Percentiles rank a stretch among this genome's conserved stretches.
These are phyloP conservation scores for Secale cereale DNA, from an alignment of 176 grass and related monocot genomes.

Conservation along the genomic window DNA sequence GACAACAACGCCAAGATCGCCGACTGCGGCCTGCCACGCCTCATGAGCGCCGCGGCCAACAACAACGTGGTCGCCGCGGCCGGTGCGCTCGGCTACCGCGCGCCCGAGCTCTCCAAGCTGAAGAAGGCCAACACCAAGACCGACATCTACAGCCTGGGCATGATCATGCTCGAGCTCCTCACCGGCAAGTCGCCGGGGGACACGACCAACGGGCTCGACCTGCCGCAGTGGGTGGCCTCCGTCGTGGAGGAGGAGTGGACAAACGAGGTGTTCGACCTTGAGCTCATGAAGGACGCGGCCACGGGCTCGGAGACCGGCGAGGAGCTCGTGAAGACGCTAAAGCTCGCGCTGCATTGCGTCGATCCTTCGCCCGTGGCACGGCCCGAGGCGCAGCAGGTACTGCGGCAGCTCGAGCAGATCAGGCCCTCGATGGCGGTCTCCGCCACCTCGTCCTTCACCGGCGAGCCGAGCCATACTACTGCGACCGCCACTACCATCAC, in stretches of 20 bases:
- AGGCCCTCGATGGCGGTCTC: slow-evolving; percentile 54
- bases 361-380: slow-evolving; percentile 64
- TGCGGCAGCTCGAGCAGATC: slow-evolving; percentile 90
- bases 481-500: slow-evolving; percentile 34
- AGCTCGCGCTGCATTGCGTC: slow-evolving; percentile 82
- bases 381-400: slow-evolving; percentile 69
- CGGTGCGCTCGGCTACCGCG: slow-evolving; percentile 71
- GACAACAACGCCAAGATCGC: slow-evolving; percentile 57
- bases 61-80: slow-evolving; percentile 73
- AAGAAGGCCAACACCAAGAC: slow-evolving; percentile 97
- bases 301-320: slow-evolving; percentile 51
- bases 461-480: slow-evolving; percentile 51
- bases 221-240: slow-evolving; percentile 96
- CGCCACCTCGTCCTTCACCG: slow-evolving; percentile 43
- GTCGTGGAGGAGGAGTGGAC: slow-evolving; percentile 94
- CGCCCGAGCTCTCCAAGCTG: slow-evolving; percentile 82
- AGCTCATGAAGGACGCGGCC: slow-evolving; percentile 79
- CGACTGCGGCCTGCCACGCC: slow-evolving; percentile 75
- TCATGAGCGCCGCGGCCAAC: slow-evolving; percentile 78
- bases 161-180: slow-evolving; percentile 90
- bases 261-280: slow-evolving; percentile 96
- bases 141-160: slow-evolving; percentile 86
- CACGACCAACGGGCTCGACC: slow-evolving; percentile 76
- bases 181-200: slow-evolving; percentile 85
- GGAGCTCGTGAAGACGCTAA: slow-evolving; percentile 80